Evolutionary conservation across 169 alveolate species (phyloP).

Genomic region (Plasmodium gonderi): DNA sequence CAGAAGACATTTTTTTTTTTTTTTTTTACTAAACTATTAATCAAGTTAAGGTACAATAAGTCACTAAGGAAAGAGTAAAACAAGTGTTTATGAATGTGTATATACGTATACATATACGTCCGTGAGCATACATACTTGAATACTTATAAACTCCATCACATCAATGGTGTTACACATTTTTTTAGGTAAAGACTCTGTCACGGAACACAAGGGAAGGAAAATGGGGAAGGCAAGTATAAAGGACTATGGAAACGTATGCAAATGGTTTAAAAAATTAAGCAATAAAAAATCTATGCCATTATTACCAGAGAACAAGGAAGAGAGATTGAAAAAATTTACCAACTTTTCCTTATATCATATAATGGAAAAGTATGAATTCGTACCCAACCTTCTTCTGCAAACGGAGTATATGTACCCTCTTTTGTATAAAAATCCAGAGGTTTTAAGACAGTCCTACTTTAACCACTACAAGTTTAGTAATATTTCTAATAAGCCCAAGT

Average conservation of each 20-base stretch:
- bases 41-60: not conserved
- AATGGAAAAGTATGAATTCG: slow-evolving; percentile 65
- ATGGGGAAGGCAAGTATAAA: slow-evolving; percentile 41
- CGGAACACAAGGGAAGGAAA: not conserved
- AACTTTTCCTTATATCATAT: slow-evolving; percentile 67
- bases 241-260: slow-evolving; percentile 53
- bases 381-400: slow-evolving; percentile 52
- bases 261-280: slow-evolving; percentile 61
- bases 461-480: slow-evolving; percentile 54
- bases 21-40: not conserved
- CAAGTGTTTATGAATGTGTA: not conserved
- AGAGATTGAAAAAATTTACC: slow-evolving; percentile 55
- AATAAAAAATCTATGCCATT: slow-evolving; percentile 40
- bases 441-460: slow-evolving; percentile 42
- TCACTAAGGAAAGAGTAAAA: not conserved
- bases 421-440: slow-evolving; percentile 49
- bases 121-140: too few species aligned
- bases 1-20: not conserved
- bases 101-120: not conserved
- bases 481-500: too few species aligned
- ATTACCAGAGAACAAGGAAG: slow-evolving; percentile 57
- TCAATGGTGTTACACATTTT: too few species aligned
- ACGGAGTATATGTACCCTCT: slow-evolving; percentile 47
- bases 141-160: too few species aligned
- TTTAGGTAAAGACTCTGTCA: too few species aligned